Evolutionary conservation across 2,329 filamentous ascomycete genomes (phyloP).

Genomic region (Nemania sp.): DNA sequence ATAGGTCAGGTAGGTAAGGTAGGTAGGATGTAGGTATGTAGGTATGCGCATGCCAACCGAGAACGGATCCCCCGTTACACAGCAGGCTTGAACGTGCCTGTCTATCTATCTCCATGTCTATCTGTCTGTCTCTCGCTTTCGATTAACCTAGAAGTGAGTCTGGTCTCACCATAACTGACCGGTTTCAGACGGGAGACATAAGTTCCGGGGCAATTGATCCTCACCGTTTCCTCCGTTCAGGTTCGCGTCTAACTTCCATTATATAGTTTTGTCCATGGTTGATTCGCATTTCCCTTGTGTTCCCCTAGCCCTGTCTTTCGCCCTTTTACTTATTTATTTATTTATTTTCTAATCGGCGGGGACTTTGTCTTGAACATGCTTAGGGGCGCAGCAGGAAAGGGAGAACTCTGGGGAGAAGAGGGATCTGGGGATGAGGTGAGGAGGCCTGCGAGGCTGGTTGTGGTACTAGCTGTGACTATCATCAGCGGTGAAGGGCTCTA

Average conservation of each 20-base stretch:
- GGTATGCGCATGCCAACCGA: too few species aligned
- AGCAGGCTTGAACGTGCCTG: not conserved
- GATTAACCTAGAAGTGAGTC: not conserved
- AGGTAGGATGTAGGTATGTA: too few species aligned
- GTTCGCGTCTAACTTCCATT: conserved; percentile 2
- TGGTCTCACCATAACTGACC: not conserved
- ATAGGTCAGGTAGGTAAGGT: too few species aligned
- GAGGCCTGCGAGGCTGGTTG: conserved; percentile 6
- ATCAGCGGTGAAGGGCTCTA: conserved; percentile 33
- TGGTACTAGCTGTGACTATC: conserved; percentile 16
- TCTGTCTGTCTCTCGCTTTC: not conserved
- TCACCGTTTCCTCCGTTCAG: not conserved
- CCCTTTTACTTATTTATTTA: too few species aligned
- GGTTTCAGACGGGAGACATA: not conserved
- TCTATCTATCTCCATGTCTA: too few species aligned
- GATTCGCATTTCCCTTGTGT: not conserved
- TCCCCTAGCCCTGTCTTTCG: not conserved
- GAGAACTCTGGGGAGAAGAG: too few species aligned
- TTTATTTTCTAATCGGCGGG: not conserved
- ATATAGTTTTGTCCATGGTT: not conserved
- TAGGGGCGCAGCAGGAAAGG: too few species aligned
- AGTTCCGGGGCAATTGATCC: not conserved
- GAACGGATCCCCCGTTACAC: not conserved
- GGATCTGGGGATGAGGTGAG: not conserved
- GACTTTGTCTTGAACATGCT: not conserved